Percentiles rank a stretch among this genome's conserved stretches.
phyloP scores from a whole-genome alignment of 2,329 filamentous ascomycete species.

The Clonostachys byssicola region DNA sequence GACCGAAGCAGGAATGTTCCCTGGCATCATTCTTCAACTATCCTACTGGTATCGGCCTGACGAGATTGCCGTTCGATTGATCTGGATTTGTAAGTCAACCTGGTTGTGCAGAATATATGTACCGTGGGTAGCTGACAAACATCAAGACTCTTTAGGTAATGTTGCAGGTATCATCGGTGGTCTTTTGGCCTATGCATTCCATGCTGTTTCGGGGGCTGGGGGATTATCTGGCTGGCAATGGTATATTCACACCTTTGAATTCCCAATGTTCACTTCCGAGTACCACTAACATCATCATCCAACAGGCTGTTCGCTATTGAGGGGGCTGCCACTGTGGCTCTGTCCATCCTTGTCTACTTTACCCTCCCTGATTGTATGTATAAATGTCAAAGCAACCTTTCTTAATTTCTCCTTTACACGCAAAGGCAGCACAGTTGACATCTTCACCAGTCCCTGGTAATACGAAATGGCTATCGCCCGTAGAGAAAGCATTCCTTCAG shows the following conservation, averaged over 20 bases:
- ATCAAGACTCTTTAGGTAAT: conserved; percentile 29
- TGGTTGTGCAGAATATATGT: neutral
- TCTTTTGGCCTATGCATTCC: conserved; percentile 36
- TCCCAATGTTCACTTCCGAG: neutral
- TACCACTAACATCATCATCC: neutral
- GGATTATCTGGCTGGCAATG: conserved; percentile 24
- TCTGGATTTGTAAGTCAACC: conserved; percentile 35
- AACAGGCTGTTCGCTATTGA: conserved; percentile 31
- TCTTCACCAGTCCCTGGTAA: conserved; percentile 29
- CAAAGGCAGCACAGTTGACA: too few species aligned
- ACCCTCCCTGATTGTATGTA: conserved; percentile 44
- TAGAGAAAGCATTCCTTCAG: conserved; percentile 43
- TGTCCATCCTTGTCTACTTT: conserved; percentile 45
- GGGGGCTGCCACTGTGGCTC: conserved; percentile 37
- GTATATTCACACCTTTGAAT: neutral
- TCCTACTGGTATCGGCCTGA: conserved; percentile 43
- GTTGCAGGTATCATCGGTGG: conserved; percentile 33
- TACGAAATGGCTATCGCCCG: conserved; percentile 37
- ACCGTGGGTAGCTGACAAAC: neutral
- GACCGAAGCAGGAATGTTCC: conserved; percentile 33
- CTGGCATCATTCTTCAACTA: conserved; percentile 35
- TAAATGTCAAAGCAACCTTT: neutral
- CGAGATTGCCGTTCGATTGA: conserved; percentile 36
- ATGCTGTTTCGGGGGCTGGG: conserved; percentile 25
- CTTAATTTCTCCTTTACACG: too few species aligned